phyloP scores from a whole-genome alignment of 2,329 filamentous ascomycete genomes.

The Penicillium sp. region DNA sequence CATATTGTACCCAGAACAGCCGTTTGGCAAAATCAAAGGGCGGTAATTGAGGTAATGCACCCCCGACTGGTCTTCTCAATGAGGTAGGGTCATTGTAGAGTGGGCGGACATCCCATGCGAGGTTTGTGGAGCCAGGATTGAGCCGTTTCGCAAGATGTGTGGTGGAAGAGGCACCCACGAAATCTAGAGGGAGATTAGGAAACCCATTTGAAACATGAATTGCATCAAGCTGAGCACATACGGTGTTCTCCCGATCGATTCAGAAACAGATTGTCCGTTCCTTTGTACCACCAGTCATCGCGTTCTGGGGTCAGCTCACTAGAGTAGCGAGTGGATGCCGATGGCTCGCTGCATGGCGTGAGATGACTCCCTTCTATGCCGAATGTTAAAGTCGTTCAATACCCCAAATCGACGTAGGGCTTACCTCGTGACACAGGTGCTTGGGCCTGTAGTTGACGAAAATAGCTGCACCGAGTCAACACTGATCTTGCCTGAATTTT shows the following conservation, averaged over 20 bases:
- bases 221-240: slow-evolving; percentile 11
- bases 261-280: slow-evolving; percentile 36
- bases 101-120: slow-evolving; percentile 39
- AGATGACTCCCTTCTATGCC: not conserved
- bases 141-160: slow-evolving; percentile 38
- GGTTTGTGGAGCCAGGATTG: slow-evolving; percentile 33
- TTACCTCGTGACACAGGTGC: slow-evolving; percentile 23
- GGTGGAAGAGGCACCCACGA: slow-evolving; percentile 37
- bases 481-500: not conserved
- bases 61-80: slow-evolving; percentile 28
- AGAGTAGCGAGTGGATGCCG: slow-evolving; percentile 18
- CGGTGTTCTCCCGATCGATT: slow-evolving; percentile 39
- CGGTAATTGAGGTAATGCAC: slow-evolving; percentile 44
- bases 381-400: not conserved
- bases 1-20: slow-evolving; percentile 54
- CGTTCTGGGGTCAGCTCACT: slow-evolving; percentile 29
- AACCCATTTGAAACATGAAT: not conserved
- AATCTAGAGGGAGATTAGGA: slow-evolving; percentile 23
- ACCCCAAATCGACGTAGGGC: not conserved
- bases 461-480: slow-evolving; percentile 26
- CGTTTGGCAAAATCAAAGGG: slow-evolving; percentile 53
- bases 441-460: slow-evolving; percentile 36
- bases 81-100: slow-evolving; percentile 37
- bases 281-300: slow-evolving; percentile 44
- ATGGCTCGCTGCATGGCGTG: slow-evolving; percentile 12